A percentile compares a stretch with the other conserved stretches of the same genome.
Conservation (phyloP, 2,329 filamentous ascomycete genomes). For the Colletotrichum sojae region DNA sequence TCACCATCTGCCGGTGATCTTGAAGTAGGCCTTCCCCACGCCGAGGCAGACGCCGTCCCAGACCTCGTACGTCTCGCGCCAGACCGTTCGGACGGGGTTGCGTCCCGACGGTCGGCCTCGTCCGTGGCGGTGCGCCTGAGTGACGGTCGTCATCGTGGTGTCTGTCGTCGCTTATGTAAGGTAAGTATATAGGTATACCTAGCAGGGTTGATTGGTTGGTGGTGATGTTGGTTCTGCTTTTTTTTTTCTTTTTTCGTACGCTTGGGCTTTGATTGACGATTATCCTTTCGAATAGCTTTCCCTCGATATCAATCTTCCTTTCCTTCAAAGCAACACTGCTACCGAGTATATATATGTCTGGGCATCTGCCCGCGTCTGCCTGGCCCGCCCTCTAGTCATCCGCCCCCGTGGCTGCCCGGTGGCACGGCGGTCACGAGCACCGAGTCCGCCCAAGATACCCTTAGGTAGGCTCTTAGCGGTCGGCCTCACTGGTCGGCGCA, state of each 20-base stretch:
- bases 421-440: slow-evolving; percentile 1
- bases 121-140: slow-evolving; percentile 72
- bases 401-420: too few relatives aligned
- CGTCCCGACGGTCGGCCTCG: slow-evolving; percentile 62
- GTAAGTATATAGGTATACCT: too few relatives aligned
- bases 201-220: too few relatives aligned
- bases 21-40: slow-evolving; percentile 56
- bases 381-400: neutral
- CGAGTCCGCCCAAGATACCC: neutral
- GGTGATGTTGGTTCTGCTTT: too few relatives aligned
- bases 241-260: too few relatives aligned
- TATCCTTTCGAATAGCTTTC: too few relatives aligned
- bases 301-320: neutral
- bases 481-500: neutral
- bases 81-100: slow-evolving; percentile 43
- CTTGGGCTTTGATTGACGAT: too few relatives aligned
- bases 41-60: slow-evolving; percentile 58
- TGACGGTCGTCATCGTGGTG: slow-evolving; percentile 67
- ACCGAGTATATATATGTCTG: neutral
- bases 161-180: neutral
- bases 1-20: slow-evolving; percentile 43
- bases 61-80: slow-evolving; percentile 52
- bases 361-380: neutral
- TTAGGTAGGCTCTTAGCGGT: neutral
- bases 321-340: neutral